A percentile compares a stretch with the other conserved stretches of the same genome.
Conservation (phyloP, 768 basidiomycete species). For the Boletus reticulatus region DNA sequence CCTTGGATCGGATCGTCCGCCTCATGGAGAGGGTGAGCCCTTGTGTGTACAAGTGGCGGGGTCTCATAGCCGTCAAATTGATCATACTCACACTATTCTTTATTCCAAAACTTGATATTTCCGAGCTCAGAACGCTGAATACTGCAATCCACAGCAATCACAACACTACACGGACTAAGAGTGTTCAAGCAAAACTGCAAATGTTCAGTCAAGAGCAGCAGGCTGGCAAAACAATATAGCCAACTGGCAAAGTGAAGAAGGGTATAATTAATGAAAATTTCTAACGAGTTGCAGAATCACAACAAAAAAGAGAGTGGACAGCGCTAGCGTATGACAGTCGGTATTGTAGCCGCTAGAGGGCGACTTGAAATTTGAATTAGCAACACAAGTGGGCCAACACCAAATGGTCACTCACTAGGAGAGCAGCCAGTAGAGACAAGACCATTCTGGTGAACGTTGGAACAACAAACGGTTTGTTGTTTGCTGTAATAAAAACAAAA, state of each 20-base stretch:
- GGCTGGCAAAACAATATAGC: background rate
- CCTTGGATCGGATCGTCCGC: no score
- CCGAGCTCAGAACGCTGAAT: background rate
- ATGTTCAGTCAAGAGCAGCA: background rate
- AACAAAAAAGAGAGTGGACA: constrained; percentile 23
- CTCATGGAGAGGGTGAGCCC: no score
- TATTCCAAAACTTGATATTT: background rate
- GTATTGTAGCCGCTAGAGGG: constrained; percentile 12
- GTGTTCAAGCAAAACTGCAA: background rate
- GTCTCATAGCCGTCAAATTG: no score
- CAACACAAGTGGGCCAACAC: background rate
- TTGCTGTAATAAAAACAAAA: constrained; percentile 23
- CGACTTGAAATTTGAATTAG: constrained; percentile 14
- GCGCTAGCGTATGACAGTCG: background rate
- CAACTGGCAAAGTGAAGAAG: background rate
- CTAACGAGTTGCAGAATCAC: background rate
- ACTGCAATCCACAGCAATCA: background rate
- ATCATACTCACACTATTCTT: no score
- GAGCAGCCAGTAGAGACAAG: constrained; percentile 33
- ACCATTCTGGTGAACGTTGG: constrained; percentile 15
- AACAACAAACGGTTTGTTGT: constrained; percentile 40
- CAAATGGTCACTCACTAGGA: constrained; percentile 27
- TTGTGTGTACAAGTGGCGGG: no score
- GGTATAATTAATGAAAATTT: constrained; percentile 15
- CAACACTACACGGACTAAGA: background rate